These are phyloP conservation scores for Ascochyta lentis DNA, from an alignment of 2,329 filamentous ascomycete genomes.

Conservation along the genomic window DNA sequence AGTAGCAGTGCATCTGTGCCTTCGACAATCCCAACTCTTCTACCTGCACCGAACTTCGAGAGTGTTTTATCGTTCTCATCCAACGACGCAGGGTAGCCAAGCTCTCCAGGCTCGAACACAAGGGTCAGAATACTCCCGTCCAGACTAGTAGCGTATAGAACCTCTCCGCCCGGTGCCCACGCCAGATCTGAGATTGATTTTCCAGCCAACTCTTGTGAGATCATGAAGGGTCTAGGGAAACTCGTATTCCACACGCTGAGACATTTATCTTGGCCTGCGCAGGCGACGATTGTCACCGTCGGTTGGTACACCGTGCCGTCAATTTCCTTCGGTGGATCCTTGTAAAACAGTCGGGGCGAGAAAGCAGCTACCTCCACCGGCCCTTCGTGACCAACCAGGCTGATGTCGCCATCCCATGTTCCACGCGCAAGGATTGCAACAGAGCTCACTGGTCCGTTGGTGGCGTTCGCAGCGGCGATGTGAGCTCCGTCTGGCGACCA, in stretches of 20 bases:
- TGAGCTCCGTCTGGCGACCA: conserved; percentile 98
- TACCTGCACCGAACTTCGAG: conserved; percentile 87
- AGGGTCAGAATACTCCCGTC: conserved; percentile 87
- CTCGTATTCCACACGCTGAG: conserved; percentile 98
- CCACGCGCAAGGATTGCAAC: conserved; percentile 94
- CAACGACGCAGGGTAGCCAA: conserved; percentile 84
- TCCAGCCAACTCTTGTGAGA: conserved; percentile 83
- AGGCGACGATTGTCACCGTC: conserved; percentile 91
- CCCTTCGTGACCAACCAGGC: conserved; percentile 94
- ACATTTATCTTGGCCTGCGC: conserved; percentile 95
- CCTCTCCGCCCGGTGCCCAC: conserved; percentile 92
- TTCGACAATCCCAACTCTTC: conserved; percentile 90
- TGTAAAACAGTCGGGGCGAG: conserved; percentile 86
- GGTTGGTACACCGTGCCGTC: conserved; percentile 53
- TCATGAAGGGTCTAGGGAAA: conserved; percentile 86
- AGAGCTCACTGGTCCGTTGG: conserved; percentile 95
- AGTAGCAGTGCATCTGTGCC: conserved; percentile 86
- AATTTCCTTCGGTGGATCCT: conserved; percentile 66
- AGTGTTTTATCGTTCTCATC: conserved; percentile 93
- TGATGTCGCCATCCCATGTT: conserved; percentile 95
- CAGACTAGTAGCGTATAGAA: conserved; percentile 82
- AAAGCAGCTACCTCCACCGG: conserved; percentile 98
- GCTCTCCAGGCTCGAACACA: conserved; percentile 83
- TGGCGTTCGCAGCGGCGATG: conserved; percentile 94
- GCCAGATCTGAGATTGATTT: conserved; percentile 95